These are phyloP conservation scores for Talaromyces sp. DNA, from an alignment of 2,329 filamentous ascomycete genomes.

Conservation along the genomic window DNA sequence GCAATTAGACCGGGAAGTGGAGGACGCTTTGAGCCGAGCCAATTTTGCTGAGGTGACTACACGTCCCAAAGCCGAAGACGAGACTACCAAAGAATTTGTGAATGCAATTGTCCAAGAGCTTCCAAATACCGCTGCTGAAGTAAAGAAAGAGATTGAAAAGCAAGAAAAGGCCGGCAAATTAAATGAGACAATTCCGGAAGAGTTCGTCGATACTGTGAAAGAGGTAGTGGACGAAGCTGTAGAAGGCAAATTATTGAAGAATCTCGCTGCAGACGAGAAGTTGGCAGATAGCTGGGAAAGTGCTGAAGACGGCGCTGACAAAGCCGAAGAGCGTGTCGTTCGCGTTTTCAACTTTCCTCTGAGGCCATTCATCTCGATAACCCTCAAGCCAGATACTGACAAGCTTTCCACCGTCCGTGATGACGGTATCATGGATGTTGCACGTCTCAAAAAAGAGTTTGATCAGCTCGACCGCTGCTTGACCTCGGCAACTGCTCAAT, in stretches of 20 bases:
- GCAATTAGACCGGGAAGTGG: constrained; percentile 58
- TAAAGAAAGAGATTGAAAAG: constrained; percentile 51
- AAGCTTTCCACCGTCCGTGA: constrained; percentile 64
- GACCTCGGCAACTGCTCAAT: constrained; percentile 81
- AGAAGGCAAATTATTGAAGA: constrained; percentile 7
- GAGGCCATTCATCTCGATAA: constrained; percentile 91
- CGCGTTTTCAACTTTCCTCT: constrained; percentile 94
- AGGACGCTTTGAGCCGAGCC: constrained; percentile 61
- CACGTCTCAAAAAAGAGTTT: constrained; percentile 93
- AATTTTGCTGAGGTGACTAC: constrained; percentile 50
- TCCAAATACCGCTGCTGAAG: constrained; percentile 42
- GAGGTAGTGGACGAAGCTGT: constrained; percentile 33
- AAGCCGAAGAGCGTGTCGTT: constrained; percentile 63
- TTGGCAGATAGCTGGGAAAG: constrained; percentile 90
- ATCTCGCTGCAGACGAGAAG: constrained; percentile 49
- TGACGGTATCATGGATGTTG: constrained; percentile 85
- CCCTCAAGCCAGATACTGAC: constrained; percentile 50
- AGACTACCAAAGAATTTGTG: constrained; percentile 37
- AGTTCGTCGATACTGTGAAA: constrained; percentile 57
- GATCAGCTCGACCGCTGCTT: constrained; percentile 95
- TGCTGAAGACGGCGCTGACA: constrained; percentile 66
- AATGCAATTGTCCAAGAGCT: constrained; percentile 32
- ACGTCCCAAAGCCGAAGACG: constrained; percentile 30
- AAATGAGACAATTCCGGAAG: constrained; percentile 53
- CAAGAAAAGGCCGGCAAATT: constrained; percentile 51